Evolutionary conservation across 1,139 yeast genomes (phyloP), one percentile per base, ranked within the genome.

Genomic region (Suhomyces taliae): DNA sequence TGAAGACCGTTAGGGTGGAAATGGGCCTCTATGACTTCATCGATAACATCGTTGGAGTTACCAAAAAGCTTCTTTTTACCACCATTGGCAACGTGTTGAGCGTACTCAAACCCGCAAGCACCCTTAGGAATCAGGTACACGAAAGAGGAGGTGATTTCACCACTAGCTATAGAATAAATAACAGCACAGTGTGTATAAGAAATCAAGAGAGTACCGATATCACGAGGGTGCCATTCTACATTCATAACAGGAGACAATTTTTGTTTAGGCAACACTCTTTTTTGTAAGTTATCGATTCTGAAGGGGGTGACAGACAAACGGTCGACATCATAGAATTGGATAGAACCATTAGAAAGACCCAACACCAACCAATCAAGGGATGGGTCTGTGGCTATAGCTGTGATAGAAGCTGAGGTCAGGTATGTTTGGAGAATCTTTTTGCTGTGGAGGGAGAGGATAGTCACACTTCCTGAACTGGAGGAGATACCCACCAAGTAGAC

Each of bases 1-100:
- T 91, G 96, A 40, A 90, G 76, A 0, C 98, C 97, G 62, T 90
- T 90, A 2, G 99, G 99, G 62, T 91, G 97, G 81, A 89, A 93
- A 37, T 82, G 73, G 0, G 97, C 85, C 45, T 81, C 82, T 2
- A 72, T 57, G 2, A 88, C 61, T 38, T 73, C 79, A 1, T 93
- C 85, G 31, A 64, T 52, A 2, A 74, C 64, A n/a, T 65, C 71
- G 47, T 72, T 73, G 5, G 69, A 62, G n/a, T 67, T 61, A 8
- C 76, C 73, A 54, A 75, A 75, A 36, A 74, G 46, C 54, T 72
- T 74, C 58, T 66, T 70, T 52, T 75, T 75, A 6, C 79, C 75
- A 2, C 78, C 69, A 43, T 75, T 79, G 27, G 66, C 65, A 6
- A 70, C 55, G 38, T 52, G 51, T 31, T 62, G 54, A 1, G 76